phyloP scores from a whole-genome alignment of 495 filamentous ascomycete species.

The Xylaria curta region DNA sequence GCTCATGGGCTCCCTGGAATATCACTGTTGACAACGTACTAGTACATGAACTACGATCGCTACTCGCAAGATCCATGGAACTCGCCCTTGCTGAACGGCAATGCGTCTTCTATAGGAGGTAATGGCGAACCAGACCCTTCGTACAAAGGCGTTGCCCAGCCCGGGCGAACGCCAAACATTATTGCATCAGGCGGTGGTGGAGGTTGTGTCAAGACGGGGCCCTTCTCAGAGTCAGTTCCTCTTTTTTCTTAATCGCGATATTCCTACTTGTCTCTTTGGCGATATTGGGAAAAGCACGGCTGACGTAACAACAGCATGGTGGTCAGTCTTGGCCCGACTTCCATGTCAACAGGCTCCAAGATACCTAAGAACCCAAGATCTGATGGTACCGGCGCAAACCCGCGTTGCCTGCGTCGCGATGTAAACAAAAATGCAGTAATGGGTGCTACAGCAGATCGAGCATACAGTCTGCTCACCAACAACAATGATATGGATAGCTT shows the following conservation, averaged over 20 bases:
- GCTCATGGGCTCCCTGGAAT: not conserved
- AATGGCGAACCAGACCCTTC: conserved; percentile 46
- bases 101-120: conserved; percentile 49
- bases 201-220: conserved; percentile 65
- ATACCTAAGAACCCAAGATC: conserved; percentile 43
- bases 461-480: conserved; percentile 54
- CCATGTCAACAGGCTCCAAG: conserved; percentile 38
- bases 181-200: conserved; percentile 61
- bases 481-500: conserved; percentile 59
- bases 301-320: conserved; percentile 42
- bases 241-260: not conserved
- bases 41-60: conserved; percentile 56
- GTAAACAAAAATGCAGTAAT: conserved; percentile 52
- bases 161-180: conserved; percentile 37
- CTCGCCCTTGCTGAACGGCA: conserved; percentile 51
- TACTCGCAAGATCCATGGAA: conserved; percentile 45
- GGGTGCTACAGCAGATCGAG: conserved; percentile 56
- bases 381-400: conserved; percentile 44
- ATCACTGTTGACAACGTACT: conserved; percentile 18
- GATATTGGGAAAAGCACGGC: not conserved
- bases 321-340: conserved; percentile 48
- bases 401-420: conserved; percentile 47
- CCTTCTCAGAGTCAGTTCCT: conserved; percentile 55
- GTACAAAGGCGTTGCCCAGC: conserved; percentile 40
- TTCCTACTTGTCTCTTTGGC: not conserved